Evolutionary conservation across 306 rosid species (phyloP).

Genomic region (Parietaria judaica): DNA sequence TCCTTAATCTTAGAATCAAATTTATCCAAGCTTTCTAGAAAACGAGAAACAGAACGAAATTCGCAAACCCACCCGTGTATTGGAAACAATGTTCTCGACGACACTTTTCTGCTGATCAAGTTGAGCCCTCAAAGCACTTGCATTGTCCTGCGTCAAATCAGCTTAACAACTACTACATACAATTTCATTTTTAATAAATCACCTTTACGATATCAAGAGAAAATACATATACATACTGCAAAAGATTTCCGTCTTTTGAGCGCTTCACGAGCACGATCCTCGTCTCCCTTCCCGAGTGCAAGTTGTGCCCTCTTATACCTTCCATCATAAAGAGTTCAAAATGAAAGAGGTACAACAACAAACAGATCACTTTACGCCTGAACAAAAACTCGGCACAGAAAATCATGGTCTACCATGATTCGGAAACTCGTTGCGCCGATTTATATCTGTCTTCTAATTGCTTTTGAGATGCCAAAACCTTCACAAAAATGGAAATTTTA

Average conservation of each 20-base stretch:
- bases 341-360: slow-evolving; percentile 6
- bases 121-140: slow-evolving; percentile 70
- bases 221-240: slow-evolving; percentile 22
- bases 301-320: slow-evolving; percentile 89
- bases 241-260: slow-evolving; percentile 78
- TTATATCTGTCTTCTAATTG: slow-evolving; percentile 78
- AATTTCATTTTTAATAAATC: background rate
- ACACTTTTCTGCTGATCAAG: slow-evolving; percentile 94
- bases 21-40: background rate
- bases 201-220: background rate
- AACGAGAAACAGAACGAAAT: background rate
- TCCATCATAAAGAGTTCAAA: slow-evolving; percentile 13
- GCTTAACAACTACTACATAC: background rate
- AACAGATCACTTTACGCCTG: background rate
- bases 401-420: slow-evolving; percentile 55
- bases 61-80: slow-evolving; percentile 50
- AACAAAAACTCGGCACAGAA: background rate
- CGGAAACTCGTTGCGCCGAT: slow-evolving; percentile 81
- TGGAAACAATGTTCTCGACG: slow-evolving; percentile 84
- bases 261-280: slow-evolving; percentile 96
- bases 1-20: background rate
- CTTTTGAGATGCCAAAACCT: slow-evolving; percentile 95
- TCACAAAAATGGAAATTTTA: slow-evolving; percentile 2
- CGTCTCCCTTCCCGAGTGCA: slow-evolving; percentile 88
- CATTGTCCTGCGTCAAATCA: slow-evolving; percentile 60